Conservation (phyloP, 306 rosid species). For the Cercis canadensis region DNA sequence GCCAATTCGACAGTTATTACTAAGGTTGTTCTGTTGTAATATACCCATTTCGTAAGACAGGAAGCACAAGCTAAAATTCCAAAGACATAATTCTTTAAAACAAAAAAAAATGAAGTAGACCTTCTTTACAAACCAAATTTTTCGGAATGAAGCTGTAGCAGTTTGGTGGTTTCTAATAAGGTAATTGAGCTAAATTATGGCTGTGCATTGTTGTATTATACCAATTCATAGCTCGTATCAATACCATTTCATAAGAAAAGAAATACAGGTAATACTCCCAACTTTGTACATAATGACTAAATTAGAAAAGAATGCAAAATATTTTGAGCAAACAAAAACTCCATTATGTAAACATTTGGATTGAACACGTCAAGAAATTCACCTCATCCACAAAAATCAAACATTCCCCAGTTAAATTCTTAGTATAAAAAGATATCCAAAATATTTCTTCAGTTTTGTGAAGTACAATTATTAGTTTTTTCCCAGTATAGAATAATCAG, state of each 20-base stretch:
- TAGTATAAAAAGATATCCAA: neutral
- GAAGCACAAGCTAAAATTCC: conserved; percentile 16
- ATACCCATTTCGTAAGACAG: conserved; percentile 6
- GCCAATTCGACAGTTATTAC: neutral
- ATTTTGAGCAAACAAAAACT: neutral
- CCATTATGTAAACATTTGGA: neutral
- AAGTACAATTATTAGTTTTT: neutral
- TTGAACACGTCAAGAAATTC: neutral
- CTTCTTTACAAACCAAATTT: conserved; percentile 21
- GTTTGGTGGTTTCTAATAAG: neutral
- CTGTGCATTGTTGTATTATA: neutral
- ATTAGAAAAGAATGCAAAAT: neutral
- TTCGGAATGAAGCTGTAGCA: neutral
- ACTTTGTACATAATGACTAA: neutral
- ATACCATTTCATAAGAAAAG: conserved; percentile 11
- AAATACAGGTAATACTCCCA: neutral
- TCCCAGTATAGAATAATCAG: neutral
- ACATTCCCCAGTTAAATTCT: neutral
- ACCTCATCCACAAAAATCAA: conserved; percentile 3
- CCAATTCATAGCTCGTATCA: neutral
- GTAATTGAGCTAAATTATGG: neutral
- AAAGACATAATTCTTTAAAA: conserved; percentile 1
- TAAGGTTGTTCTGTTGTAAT: neutral
- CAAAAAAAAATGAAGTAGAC: neutral
- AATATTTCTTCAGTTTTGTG: neutral